These are phyloP conservation scores for Dothistroma septosporum DNA, from an alignment of 2,329 filamentous ascomycete genomes.

Conservation along the genomic window DNA sequence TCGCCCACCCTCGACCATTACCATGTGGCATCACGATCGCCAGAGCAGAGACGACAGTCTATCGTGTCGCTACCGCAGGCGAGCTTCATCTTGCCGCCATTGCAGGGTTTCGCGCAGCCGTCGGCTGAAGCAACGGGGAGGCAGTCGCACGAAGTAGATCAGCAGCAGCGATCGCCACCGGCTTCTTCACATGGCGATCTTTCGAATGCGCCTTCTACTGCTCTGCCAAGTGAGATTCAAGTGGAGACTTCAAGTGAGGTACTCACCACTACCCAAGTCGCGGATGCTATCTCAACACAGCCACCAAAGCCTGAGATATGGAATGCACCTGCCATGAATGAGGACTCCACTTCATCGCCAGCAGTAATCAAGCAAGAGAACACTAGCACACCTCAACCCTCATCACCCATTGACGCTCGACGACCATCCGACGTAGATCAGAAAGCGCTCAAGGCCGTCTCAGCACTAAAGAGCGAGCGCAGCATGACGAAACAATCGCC, in stretches of 20 bases:
- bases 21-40: constrained; percentile 44
- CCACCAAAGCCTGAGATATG: constrained; percentile 3
- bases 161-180: constrained; percentile 7
- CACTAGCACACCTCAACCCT: constrained; percentile 36
- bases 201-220: constrained; percentile 10
- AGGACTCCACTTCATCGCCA: constrained; percentile 29
- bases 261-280: not conserved
- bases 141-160: constrained; percentile 19
- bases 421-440: constrained; percentile 32
- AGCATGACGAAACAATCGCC: constrained; percentile 38
- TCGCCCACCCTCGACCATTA: constrained; percentile 48
- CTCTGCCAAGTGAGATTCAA: not conserved
- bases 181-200: constrained; percentile 17
- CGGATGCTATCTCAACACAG: not conserved
- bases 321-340: not conserved
- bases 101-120: constrained; percentile 33
- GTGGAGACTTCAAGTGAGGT: not conserved
- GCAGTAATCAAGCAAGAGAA: constrained; percentile 41
- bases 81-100: constrained; percentile 40
- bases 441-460: constrained; percentile 42
- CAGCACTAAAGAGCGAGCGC: constrained; percentile 45
- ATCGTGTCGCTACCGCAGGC: constrained; percentile 33
- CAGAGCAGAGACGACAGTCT: constrained; percentile 40
- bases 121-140: constrained; percentile 14
- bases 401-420: constrained; percentile 29